These are phyloP conservation scores for Pyrenophora tritici-repentis DNA, from an alignment of 2,329 filamentous ascomycete genomes.

Conservation along the genomic window DNA sequence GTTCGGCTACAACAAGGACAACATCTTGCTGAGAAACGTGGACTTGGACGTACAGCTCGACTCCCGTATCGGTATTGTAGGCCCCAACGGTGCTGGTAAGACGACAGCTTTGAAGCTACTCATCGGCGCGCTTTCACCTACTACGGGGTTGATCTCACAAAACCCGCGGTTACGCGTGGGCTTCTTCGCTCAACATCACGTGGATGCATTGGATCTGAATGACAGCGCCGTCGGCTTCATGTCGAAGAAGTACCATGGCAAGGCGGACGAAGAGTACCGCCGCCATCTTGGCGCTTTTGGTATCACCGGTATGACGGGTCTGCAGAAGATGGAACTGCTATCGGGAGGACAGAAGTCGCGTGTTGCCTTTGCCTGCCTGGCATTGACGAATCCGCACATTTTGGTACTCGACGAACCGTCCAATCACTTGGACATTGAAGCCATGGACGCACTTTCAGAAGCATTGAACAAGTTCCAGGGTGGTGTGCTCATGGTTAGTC, in stretches of 20 bases:
- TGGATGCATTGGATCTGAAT: constrained; percentile 90
- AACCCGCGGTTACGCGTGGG: constrained; percentile 88
- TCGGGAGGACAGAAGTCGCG: constrained; percentile 98
- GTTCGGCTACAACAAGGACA: constrained; percentile 85
- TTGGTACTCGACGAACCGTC: constrained; percentile 97
- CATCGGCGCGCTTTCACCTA: constrained; percentile 79
- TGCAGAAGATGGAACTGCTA: constrained; percentile 92
- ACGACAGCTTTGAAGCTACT: constrained; percentile 98
- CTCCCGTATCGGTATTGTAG: constrained; percentile 98
- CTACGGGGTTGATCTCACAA: constrained; percentile 81
- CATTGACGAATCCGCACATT: constrained; percentile 92
- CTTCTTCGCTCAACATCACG: constrained; percentile 98
- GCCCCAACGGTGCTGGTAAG: constrained; percentile 97
- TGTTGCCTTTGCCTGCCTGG: constrained; percentile 96
- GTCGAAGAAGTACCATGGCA: constrained; percentile 87
- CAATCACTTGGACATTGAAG: constrained; percentile 98
- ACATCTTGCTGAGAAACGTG: constrained; percentile 79
- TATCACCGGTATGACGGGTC: constrained; percentile 89
- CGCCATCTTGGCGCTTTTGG: constrained; percentile 86
- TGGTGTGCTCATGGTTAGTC: constrained; percentile 96
- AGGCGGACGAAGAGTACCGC: constrained; percentile 94
- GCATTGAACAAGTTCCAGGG: constrained; percentile 88
- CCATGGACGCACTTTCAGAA: constrained; percentile 91
- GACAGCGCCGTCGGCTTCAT: constrained; percentile 93
- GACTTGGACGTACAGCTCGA: constrained; percentile 97